phyloP scores from a whole-genome alignment of 441 rosid species.

The Erysimum pusillum region DNA sequence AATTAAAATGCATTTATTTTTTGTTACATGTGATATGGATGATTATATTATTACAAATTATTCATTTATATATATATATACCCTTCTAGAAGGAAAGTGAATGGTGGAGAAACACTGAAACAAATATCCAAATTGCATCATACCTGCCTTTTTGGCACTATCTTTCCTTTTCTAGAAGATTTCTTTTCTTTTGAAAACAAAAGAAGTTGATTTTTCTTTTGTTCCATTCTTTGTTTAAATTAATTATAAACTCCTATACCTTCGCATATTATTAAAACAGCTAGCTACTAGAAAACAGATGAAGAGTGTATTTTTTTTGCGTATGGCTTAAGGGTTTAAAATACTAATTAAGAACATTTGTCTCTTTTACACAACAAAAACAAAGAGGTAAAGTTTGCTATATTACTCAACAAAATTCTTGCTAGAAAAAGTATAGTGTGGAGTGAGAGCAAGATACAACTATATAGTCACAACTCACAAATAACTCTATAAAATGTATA shows the following conservation, averaged over 20 bases:
- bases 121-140: conserved; percentile 3
- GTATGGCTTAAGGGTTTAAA: not conserved
- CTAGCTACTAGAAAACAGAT: not conserved
- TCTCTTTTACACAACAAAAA: not conserved
- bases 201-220: not conserved
- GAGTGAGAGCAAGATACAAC: not conserved
- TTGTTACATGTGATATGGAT: not conserved
- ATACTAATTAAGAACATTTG: not conserved
- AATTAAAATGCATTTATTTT: not conserved
- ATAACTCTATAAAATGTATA: too few species aligned
- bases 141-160: conserved; percentile 14
- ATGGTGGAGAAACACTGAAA: conserved; percentile 3
- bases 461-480: too few species aligned
- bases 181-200: not conserved
- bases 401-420: not conserved
- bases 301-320: too few species aligned
- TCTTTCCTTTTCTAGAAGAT: conserved; percentile 1
- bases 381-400: not conserved
- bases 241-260: not conserved
- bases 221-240: not conserved
- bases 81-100: conserved; percentile 6
- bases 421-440: not conserved
- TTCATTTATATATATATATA: not conserved
- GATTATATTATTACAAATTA: not conserved
- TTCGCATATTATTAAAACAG: not conserved